These are phyloP conservation scores for Aurifilum marmelostoma DNA, from an alignment of 2,329 filamentous ascomycete genomes.

Conservation along the genomic window DNA sequence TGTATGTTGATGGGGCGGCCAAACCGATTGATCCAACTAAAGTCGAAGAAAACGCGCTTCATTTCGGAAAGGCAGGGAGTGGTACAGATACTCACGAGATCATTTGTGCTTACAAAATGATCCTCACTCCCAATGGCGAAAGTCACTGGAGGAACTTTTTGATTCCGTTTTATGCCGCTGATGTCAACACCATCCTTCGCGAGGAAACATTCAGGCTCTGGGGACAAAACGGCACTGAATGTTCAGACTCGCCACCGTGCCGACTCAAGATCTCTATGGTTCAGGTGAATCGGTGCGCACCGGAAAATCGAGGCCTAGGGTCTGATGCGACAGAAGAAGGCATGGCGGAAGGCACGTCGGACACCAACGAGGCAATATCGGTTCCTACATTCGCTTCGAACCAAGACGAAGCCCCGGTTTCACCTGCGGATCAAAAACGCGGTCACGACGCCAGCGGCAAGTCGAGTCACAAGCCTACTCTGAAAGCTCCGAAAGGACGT, in stretches of 20 bases:
- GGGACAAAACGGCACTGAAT: background rate
- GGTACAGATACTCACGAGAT: background rate
- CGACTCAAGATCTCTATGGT: background rate
- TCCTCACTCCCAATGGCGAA: background rate
- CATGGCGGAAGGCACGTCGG: background rate
- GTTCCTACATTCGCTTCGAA: background rate
- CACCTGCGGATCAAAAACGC: background rate
- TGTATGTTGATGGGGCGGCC: background rate
- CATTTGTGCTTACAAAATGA: conserved; percentile 11
- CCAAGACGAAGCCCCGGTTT: background rate
- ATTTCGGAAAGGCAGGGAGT: background rate
- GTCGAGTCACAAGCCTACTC: background rate
- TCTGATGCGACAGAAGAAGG: no score
- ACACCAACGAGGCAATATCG: background rate
- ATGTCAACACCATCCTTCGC: background rate
- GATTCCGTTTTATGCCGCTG: background rate
- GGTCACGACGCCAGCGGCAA: background rate
- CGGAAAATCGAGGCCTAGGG: no score
- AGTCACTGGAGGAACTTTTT: conserved; percentile 14
- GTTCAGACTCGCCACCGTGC: background rate
- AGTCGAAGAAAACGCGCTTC: background rate
- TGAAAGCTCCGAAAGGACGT: background rate
- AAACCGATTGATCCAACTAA: background rate
- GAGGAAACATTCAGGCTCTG: conserved; percentile 2
- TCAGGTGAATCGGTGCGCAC: no score